A percentile compares a stretch with the other conserved stretches of the same genome.
Evolutionary conservation across 176 grass and related monocot genomes (phyloP).

Genomic region (Metroxylon sagu): DNA sequence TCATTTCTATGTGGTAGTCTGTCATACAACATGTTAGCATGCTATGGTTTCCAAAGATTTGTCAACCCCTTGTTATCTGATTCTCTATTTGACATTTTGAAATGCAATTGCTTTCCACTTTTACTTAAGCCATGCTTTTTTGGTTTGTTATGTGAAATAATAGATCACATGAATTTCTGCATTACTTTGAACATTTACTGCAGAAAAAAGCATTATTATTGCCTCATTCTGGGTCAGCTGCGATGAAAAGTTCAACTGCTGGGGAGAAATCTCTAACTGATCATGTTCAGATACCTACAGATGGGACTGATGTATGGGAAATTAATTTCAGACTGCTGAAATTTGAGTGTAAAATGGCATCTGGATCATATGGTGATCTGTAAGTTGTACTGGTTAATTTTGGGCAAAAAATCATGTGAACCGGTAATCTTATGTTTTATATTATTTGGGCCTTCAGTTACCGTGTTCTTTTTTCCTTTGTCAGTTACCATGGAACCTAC

Average conservation of each 20-base stretch:
- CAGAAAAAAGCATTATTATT: constrained; percentile 34
- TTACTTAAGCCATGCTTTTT: too few species aligned
- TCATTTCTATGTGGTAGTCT: too few species aligned
- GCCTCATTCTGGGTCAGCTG: constrained; percentile 26
- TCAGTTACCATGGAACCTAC: constrained; percentile 74
- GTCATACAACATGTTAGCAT: too few species aligned
- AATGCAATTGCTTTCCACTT: too few species aligned
- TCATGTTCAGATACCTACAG: constrained; percentile 68
- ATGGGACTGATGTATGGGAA: constrained; percentile 75
- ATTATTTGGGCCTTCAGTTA: not conserved
- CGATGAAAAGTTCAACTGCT: constrained; percentile 23
- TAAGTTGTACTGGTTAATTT: constrained; percentile 39
- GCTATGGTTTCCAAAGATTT: too few species aligned
- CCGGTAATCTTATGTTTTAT: too few species aligned
- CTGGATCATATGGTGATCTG: constrained; percentile 71
- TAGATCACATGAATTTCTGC: too few species aligned
- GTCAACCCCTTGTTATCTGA: too few species aligned
- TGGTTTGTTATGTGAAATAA: too few species aligned
- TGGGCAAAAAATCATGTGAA: too few species aligned
- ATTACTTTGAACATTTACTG: not conserved
- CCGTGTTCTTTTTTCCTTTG: not conserved
- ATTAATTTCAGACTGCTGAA: constrained; percentile 62
- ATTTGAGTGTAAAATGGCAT: constrained; percentile 67
- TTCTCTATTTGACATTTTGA: too few species aligned
- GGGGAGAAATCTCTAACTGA: constrained; percentile 25